These are phyloP conservation scores for Sungouiozyma intestinalis DNA, from an alignment of 805 yeast genomes.

Conservation along the genomic window DNA sequence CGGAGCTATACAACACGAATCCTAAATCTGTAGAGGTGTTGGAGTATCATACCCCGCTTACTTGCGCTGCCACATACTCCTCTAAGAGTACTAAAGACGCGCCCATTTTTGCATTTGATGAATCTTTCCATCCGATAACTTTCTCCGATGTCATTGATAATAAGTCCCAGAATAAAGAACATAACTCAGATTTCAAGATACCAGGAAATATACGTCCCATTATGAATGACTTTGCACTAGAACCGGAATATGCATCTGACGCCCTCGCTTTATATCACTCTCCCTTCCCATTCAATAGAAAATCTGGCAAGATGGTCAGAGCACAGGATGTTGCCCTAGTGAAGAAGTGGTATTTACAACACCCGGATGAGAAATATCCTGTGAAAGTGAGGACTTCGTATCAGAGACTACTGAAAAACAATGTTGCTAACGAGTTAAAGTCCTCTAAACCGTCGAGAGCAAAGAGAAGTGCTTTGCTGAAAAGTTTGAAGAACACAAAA, in stretches of 20 bases:
- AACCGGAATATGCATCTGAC: conserved; percentile 37
- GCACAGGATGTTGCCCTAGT: conserved; percentile 85
- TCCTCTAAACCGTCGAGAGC: conserved; percentile 32
- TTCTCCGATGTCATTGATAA: conserved; percentile 12
- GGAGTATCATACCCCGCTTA: conserved; percentile 55
- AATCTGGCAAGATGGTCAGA: conserved; percentile 61
- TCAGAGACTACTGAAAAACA: conserved; percentile 73
- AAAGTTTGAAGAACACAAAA: conserved; percentile 63
- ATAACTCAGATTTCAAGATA: conserved; percentile 32
- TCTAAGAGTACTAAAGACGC: conserved; percentile 36
- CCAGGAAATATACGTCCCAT: conserved; percentile 42
- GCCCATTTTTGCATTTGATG: conserved; percentile 48
- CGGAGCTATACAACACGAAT: conserved; percentile 70
- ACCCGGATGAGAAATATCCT: conserved; percentile 51
- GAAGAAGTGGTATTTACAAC: conserved; percentile 72
- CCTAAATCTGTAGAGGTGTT: conserved; percentile 54
- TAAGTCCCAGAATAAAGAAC: conserved; percentile 15
- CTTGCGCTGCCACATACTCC: conserved; percentile 36
- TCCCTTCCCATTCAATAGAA: conserved; percentile 73
- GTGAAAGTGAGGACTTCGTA: conserved; percentile 78
- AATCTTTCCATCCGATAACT: conserved; percentile 46
- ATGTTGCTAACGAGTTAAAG: conserved; percentile 64
- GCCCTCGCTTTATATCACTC: conserved; percentile 71
- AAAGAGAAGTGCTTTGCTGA: conserved; percentile 36
- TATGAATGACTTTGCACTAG: conserved; percentile 35